Conservation (phyloP, 2,329 filamentous ascomycete genomes). For the Hymenoscyphus repandus region DNA sequence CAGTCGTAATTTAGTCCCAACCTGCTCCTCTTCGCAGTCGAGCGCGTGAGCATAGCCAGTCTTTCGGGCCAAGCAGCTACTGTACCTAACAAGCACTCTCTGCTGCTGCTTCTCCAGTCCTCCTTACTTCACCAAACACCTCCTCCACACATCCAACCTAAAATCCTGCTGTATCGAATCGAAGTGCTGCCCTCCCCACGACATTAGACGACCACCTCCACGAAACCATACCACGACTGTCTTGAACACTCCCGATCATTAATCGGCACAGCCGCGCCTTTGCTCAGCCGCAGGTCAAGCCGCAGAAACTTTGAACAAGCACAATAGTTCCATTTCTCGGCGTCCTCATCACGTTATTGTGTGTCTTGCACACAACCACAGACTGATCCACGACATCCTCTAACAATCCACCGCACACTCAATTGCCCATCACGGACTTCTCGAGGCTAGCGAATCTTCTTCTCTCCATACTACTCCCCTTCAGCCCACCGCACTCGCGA, state of each 20-base stretch:
- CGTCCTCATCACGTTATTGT: conserved; percentile 27
- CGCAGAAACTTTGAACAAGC: conserved; percentile 18
- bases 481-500: conserved; percentile 37
- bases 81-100: conserved; percentile 19
- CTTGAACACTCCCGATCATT: conserved; percentile 5
- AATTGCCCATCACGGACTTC: conserved; percentile 51
- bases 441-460: conserved; percentile 35
- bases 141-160: conserved; percentile 21
- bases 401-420: conserved; percentile 19
- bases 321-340: conserved; percentile 19
- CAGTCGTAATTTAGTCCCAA: conserved; percentile 24
- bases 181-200: not conserved
- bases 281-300: conserved; percentile 9
- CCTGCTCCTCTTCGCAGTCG: conserved; percentile 28
- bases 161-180: conserved; percentile 6
- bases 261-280: conserved; percentile 17
- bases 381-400: conserved; percentile 13
- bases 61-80: conserved; percentile 28
- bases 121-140: conserved; percentile 22
- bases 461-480: conserved; percentile 41
- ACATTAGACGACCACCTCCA: conserved; percentile 10
- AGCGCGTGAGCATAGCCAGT: conserved; percentile 32
- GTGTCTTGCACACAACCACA: conserved; percentile 15
- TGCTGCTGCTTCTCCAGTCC: conserved; percentile 6
- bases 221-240: conserved; percentile 10